Evolutionary conservation across 495 filamentous ascomycete genomes (phyloP).

Genomic region (Aspergillus heteromorphus): DNA sequence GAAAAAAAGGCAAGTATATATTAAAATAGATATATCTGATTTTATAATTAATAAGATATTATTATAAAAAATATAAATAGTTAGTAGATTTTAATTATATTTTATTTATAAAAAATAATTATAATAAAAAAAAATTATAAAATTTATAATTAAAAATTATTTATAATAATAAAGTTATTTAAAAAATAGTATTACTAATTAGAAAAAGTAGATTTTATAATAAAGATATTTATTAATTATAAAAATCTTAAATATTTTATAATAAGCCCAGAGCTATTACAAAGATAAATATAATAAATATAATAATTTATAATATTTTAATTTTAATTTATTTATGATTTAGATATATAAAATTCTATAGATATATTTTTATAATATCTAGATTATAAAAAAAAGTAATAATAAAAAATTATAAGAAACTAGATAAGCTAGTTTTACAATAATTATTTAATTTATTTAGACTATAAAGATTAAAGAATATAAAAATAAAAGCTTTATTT

Average conservation of each 20-base stretch:
- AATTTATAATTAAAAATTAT: not conserved
- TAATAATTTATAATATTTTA: not conserved
- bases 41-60: not conserved
- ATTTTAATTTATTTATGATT: not conserved
- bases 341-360: not conserved
- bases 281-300: not conserved
- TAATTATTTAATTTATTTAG: not conserved
- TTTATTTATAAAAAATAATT: not conserved
- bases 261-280: not conserved
- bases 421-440: not conserved
- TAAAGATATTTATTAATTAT: not conserved
- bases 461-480: not conserved
- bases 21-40: not conserved
- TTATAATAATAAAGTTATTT: conserved; percentile 1
- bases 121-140: not conserved
- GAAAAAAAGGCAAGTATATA: not conserved
- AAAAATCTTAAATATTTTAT: not conserved
- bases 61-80: not conserved
- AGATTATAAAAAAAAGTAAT: not conserved
- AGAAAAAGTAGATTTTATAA: not conserved
- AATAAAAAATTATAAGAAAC: not conserved
- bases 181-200: not conserved
- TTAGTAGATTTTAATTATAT: not conserved
- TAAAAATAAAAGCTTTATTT: not conserved
- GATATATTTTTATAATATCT: not conserved